A percentile compares a stretch with the other conserved stretches of the same genome.
Conservation (phyloP, 106 monocot species). For the Triglochin maritima region DNA sequence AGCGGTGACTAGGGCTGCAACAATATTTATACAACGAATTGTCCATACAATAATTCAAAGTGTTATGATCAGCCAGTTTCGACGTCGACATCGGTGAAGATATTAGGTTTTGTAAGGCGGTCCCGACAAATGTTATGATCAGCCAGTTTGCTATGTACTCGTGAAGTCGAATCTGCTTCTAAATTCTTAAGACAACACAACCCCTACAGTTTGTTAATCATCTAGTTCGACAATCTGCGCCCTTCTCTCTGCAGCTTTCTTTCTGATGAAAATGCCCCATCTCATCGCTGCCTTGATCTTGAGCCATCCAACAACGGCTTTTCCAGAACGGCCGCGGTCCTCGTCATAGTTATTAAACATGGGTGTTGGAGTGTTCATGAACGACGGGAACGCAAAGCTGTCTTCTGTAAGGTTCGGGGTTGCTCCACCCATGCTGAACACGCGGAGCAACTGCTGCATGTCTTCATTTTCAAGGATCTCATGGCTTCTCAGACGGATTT, state of each 20-base stretch:
- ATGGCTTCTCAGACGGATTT: slow-evolving; percentile 73
- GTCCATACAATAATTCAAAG: too few relatives aligned
- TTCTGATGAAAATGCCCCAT: slow-evolving; percentile 95
- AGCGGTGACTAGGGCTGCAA: too few relatives aligned
- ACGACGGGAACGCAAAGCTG: slow-evolving; percentile 42
- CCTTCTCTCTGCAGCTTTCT: slow-evolving; percentile 83
- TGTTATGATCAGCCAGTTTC: too few relatives aligned
- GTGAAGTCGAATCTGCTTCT: too few relatives aligned
- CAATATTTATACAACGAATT: too few relatives aligned
- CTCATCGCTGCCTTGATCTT: slow-evolving; percentile 99
- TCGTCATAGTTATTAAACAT: slow-evolving; percentile 50
- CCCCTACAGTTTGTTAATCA: slow-evolving; percentile 15
- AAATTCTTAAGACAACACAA: too few relatives aligned
- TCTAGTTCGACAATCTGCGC: slow-evolving; percentile 90
- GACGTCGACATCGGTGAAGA: too few relatives aligned
- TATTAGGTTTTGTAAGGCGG: too few relatives aligned
- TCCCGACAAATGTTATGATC: too few relatives aligned
- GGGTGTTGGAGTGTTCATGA: slow-evolving; percentile 42
- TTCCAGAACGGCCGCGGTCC: slow-evolving; percentile 61
- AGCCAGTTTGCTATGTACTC: too few relatives aligned
- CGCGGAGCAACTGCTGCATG: slow-evolving; percentile 67
- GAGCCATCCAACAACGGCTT: slow-evolving; percentile 92
- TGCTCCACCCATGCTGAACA: slow-evolving; percentile 57
- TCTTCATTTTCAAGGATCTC: slow-evolving; percentile 85
- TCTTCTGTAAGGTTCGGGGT: slow-evolving; percentile 42